A percentile compares a stretch with the other conserved stretches of the same genome.
Evolutionary conservation across 495 filamentous ascomycete species (phyloP).

Genomic region (Bacidia rubella): DNA sequence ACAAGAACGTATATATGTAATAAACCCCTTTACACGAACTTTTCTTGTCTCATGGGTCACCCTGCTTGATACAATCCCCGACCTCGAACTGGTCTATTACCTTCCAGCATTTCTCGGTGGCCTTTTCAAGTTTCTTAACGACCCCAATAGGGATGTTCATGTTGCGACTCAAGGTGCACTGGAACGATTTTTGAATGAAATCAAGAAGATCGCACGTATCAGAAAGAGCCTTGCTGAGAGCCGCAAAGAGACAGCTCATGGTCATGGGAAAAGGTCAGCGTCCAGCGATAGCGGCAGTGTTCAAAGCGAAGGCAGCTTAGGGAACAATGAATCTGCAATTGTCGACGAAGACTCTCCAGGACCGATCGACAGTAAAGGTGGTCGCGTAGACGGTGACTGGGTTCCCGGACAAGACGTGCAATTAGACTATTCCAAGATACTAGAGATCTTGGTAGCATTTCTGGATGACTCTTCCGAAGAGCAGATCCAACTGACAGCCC

Average conservation of each 20-base stretch:
- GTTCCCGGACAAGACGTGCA: slow-evolving; percentile 94
- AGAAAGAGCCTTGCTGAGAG: slow-evolving; percentile 89
- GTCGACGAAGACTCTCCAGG: slow-evolving; percentile 46
- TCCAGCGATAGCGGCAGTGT: slow-evolving; percentile 50
- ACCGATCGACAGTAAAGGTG: slow-evolving; percentile 47
- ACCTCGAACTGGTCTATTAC: slow-evolving; percentile 86
- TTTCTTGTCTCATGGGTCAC: slow-evolving; percentile 96
- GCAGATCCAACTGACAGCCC: slow-evolving; percentile 75
- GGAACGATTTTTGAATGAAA: slow-evolving; percentile 87
- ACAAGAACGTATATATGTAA: slow-evolving; percentile 80
- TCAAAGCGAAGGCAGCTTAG: slow-evolving; percentile 35
- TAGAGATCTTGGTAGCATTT: slow-evolving; percentile 85
- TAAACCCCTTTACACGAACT: slow-evolving; percentile 86
- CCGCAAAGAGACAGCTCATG: slow-evolving; percentile 52
- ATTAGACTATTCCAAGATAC: slow-evolving; percentile 79
- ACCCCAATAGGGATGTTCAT: slow-evolving; percentile 84
- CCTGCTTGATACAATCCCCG: slow-evolving; percentile 89
- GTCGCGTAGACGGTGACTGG: slow-evolving; percentile 74
- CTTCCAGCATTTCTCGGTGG: slow-evolving; percentile 86
- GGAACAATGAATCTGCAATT: slow-evolving; percentile 33
- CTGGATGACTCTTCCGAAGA: slow-evolving; percentile 79
- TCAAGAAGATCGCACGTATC: slow-evolving; percentile 82
- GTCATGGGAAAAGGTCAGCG: slow-evolving; percentile 48
- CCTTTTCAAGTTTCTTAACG: slow-evolving; percentile 81
- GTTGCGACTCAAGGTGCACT: slow-evolving; percentile 78